Conservation (phyloP, 257 asterid genomes). For the Nemophila menziesii region DNA sequence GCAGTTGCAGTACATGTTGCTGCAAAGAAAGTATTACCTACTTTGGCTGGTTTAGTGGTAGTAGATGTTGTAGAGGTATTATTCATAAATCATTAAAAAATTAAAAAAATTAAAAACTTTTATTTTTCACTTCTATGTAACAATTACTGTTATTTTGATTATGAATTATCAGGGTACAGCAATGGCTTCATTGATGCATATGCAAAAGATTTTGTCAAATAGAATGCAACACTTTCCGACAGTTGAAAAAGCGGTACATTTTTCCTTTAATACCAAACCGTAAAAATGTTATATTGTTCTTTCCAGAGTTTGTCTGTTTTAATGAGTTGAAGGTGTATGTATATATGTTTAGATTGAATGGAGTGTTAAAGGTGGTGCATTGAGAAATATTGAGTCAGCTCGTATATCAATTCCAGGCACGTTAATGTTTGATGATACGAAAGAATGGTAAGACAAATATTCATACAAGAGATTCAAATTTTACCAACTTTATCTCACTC, state of each 20-base stretch:
- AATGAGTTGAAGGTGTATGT: constrained; percentile 6
- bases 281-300: neutral
- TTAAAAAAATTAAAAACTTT: constrained; percentile 6
- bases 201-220: constrained; percentile 85
- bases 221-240: constrained; percentile 81
- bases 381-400: constrained; percentile 88
- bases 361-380: constrained; percentile 85
- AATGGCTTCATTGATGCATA: constrained; percentile 74
- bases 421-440: constrained; percentile 61
- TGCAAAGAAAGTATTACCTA: constrained; percentile 69
- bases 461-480: neutral
- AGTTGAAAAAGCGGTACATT: constrained; percentile 77
- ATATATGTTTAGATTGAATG: constrained; percentile 62
- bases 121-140: no score
- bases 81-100: constrained; percentile 4
- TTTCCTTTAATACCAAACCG: neutral
- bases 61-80: constrained; percentile 99
- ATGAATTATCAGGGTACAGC: constrained; percentile 78
- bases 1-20: constrained; percentile 84
- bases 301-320: neutral
- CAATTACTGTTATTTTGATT: constrained; percentile 15
- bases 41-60: constrained; percentile 73
- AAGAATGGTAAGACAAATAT: constrained; percentile 47
- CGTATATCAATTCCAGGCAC: constrained; percentile 88
- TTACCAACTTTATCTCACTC: neutral